Evolutionary conservation across 495 filamentous ascomycete genomes (phyloP).

Genomic region (Clavariopsis aquatica): DNA sequence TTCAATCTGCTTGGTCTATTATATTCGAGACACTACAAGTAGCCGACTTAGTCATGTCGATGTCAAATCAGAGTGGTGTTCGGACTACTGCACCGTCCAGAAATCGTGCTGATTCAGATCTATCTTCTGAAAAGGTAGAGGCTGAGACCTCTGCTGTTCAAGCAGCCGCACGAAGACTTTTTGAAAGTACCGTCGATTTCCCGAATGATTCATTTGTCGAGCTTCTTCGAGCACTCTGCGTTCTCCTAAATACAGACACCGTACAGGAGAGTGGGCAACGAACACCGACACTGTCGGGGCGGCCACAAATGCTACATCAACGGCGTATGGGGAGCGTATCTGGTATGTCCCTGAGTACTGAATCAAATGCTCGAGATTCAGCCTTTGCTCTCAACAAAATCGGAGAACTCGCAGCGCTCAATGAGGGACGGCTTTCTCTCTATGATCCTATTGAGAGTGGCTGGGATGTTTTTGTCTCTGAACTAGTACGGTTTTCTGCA

Average conservation of each 20-base stretch:
- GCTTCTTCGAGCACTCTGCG: conserved; percentile 71
- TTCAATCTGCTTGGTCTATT: conserved; percentile 84
- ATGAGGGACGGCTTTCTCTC: conserved; percentile 71
- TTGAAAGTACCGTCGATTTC: conserved; percentile 88
- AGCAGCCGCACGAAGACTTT: conserved; percentile 78
- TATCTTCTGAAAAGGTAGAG: conserved; percentile 61
- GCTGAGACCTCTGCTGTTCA: conserved; percentile 85
- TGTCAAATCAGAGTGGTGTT: conserved; percentile 36
- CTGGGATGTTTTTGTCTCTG: conserved; percentile 71
- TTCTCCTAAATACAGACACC: conserved; percentile 48
- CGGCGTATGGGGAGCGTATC: conserved; percentile 54
- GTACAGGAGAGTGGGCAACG: conserved; percentile 31
- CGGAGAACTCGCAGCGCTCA: conserved; percentile 73
- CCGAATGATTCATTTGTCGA: conserved; percentile 78
- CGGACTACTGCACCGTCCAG: conserved; percentile 17
- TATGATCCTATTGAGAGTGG: conserved; percentile 64
- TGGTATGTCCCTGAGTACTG: conserved; percentile 48
- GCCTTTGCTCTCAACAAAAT: conserved; percentile 82
- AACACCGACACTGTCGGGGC: conserved; percentile 7
- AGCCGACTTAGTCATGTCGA: conserved; percentile 80
- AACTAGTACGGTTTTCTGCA: conserved; percentile 67
- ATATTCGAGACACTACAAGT: conserved; percentile 87
- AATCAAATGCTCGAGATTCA: conserved; percentile 58
- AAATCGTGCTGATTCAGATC: conserved; percentile 28
- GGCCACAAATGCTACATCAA: conserved; percentile 44